Percentiles rank a stretch among this genome's conserved stretches.
Evolutionary conservation across 2,329 filamentous ascomycete species (phyloP).

Genomic region (Neonectria sp.): DNA sequence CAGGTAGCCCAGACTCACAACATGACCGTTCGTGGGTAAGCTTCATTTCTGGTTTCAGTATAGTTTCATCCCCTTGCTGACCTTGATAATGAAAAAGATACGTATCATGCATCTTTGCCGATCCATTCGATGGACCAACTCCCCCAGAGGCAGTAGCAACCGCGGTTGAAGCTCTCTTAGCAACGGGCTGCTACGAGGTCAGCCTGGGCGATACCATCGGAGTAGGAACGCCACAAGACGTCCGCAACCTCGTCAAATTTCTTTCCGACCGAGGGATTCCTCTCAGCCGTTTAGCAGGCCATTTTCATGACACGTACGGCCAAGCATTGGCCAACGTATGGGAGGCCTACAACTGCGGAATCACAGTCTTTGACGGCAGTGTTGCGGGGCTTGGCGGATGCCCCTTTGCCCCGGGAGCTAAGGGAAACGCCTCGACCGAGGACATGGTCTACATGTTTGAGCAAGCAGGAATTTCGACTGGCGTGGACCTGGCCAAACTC

Average conservation of each 20-base stretch:
- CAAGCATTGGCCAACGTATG: slow-evolving; percentile 77
- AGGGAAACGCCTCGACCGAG: slow-evolving; percentile 25
- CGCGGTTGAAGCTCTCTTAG: slow-evolving; percentile 63
- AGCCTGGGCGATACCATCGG: slow-evolving; percentile 78
- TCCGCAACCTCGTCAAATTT: slow-evolving; percentile 62
- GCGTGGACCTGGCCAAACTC: slow-evolving; percentile 68
- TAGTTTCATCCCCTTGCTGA: neutral
- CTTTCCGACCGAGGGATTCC: slow-evolving; percentile 67
- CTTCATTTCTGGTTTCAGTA: neutral
- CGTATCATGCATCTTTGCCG: slow-evolving; percentile 70
- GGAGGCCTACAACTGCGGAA: slow-evolving; percentile 73
- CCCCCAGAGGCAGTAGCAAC: slow-evolving; percentile 49
- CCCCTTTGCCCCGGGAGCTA: slow-evolving; percentile 29
- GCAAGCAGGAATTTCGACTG: slow-evolving; percentile 44
- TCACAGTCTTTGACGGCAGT: slow-evolving; percentile 74
- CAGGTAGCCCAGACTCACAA: slow-evolving; percentile 57
- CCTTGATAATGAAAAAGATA: slow-evolving; percentile 49
- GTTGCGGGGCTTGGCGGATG: slow-evolving; percentile 27
- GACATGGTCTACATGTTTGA: slow-evolving; percentile 30
- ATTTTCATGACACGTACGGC: slow-evolving; percentile 82
- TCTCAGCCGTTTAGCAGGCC: slow-evolving; percentile 70
- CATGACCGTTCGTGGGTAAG: slow-evolving; percentile 63
- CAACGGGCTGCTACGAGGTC: slow-evolving; percentile 77
- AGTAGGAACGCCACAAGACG: slow-evolving; percentile 63
- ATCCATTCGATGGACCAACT: slow-evolving; percentile 61